Base-by-base conservation (phyloP, 2,329 filamentous ascomycete species). In the Ophiostoma australiae region DNA sequence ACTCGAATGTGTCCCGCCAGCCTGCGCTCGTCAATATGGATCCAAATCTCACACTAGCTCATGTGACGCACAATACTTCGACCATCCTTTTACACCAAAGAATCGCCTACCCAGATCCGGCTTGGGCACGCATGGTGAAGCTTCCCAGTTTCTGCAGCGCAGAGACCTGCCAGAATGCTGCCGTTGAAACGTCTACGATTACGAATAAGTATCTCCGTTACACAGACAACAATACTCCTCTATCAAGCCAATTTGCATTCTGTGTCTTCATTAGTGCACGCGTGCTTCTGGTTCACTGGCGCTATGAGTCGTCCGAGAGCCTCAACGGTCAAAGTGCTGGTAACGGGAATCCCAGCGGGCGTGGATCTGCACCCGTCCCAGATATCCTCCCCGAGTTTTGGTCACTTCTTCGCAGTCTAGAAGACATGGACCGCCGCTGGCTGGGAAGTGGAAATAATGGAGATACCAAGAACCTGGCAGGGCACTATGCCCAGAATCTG, bases 71-170 rank as follows among this genome's bases (percentile, higher is more conserved):
- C 67, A 84, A 84, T 70, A 80, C 82, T 0, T 83, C 82, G 0
- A 83, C 84, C 77, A 83, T 85, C 33, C 76, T 84, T 0, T 75
- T 85, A 0, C 83, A 85, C 70, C 83, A 85, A 63, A 77, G 78
- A 6, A 84, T 85, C 55, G 83, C 82, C 0, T 84, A 82, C 65
- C 82, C 82, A 0, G 76, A 75, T 0, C 72, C 73, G 0, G 74
- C 61, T 1, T 78, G 77, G 78, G 75, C 74, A 65, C 69, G 70
- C 75, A 72, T 76, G 69, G 77, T 80, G 3, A 77, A 78, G 70
- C 73, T 84, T 6, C 83, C 84, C 0, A 83, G 79, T 68, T 75
- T 77, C 3, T 83, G 79, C 58, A 84, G 82, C 67, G 82, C 82
- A 1, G 83, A 85, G 70, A 85, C 84, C 0, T 85, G 84, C 71